Base-by-base conservation (phyloP, 169 alveolate genomes). In the Sarcocystis neurona region DNA sequence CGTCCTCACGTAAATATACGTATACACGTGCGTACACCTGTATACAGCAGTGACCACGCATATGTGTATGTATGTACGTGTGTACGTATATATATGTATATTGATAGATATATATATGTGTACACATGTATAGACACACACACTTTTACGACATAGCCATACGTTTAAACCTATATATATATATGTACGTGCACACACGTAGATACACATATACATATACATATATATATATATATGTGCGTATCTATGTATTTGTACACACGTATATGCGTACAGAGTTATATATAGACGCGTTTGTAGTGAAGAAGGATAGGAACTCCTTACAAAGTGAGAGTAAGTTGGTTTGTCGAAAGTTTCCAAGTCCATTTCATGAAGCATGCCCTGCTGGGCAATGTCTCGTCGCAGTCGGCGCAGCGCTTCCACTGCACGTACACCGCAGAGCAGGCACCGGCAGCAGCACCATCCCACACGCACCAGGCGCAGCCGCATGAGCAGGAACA, bases 381-480 rank as follows among this genome's bases (percentile, higher is more conserved):
- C 53, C 34, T 72, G 82, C 18, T 56, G 10, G 34, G 82, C 82
- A 32, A 72, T 23, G 53, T 72, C 82, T 56, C 82, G 41, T n/a
- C 82, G 82, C n/a, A 72, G 53, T 10, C 41, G 58, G 8, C 23
- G 15, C 27, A 72, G 53, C 5, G 34, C 34, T 39, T 37, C 82
- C 6, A 53, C 82, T 72, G 56, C 6, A 34, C 47, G 23, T 18
- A 37, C 15, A 37, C 20, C 2, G 41, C 23, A 72, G 27, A 32
- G 39, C 34, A 1, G 37, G 41, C 56, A 72, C 4, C 6, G 41
- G 8, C 2, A 2, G 5, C n/a, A 30, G 41, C 82, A 27, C 8
- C 32, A 1, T 15, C 30, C 56, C 53, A 39, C 20, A 2, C 53
- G 12, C 53, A 39, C 34, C 15, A 37, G 5, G 4, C 5, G 27